Evolutionary conservation across 2,329 filamentous ascomycete genomes (phyloP), one percentile per base, ranked within the genome.

Genomic region (Penicillium sp.): DNA sequence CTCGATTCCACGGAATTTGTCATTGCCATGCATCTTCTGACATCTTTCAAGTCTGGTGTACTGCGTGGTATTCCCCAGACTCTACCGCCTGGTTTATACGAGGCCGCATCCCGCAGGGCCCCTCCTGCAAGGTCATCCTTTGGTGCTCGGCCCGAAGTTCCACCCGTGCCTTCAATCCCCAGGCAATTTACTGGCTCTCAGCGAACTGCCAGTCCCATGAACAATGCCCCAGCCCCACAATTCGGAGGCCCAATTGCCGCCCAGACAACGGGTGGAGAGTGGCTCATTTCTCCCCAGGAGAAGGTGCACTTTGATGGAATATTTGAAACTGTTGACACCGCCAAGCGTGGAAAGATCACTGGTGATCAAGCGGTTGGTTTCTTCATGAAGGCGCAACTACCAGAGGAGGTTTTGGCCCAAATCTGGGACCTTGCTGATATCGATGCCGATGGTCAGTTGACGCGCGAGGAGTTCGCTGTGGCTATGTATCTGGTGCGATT

Each of bases 351-450:
- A 0, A 90, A 86, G 67, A 93, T 99, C 63, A 96, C 89, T 31
- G 95, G 95, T 63, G 93, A 98, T 68, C 92, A 98, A 75, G 95
- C 93, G 2, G 95, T 98, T 9, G 84, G 87, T 9, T 99, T 98
- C 77, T 91, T 99, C 74, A 93, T 90, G 72, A 92, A 96, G 74
- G 96, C 93, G 1, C 89, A 91, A 56, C 82, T 99, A 14, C 86
- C 91, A 1, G 93, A 98, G 71, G 93, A 97, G 68, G 86, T 86
- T 10, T 81, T 99, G 53, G 95, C 95, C 29, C 91, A 96, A 67
- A 96, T 99, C 62, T 99, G 95, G 95, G 95, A 99, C 73, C 85
- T 99, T 29, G 89, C 95, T 14, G 95, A 99, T 75, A 92, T 97
- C 75, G 92, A 91, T 69, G 95, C 92, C 8, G 90, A 93, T 65